phyloP scores from a whole-genome alignment of 345 rosid species.

The Brassica cretica region DNA sequence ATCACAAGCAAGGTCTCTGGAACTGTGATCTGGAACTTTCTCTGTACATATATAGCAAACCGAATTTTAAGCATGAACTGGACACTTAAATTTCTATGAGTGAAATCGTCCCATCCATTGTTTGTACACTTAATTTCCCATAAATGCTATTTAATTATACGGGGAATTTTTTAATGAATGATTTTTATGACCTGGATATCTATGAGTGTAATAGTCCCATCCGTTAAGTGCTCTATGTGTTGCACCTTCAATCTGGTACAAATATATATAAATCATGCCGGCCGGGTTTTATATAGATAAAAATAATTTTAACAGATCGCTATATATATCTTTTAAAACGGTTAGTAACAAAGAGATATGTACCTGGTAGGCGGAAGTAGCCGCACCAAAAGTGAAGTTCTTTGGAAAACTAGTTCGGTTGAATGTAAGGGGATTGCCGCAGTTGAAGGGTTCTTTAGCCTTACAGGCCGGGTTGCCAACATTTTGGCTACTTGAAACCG shows the following conservation, averaged over 20 bases:
- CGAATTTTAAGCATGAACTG: not conserved
- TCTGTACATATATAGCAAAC: slow-evolving; percentile 7
- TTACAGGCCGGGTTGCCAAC: not conserved
- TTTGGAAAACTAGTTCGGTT: not conserved
- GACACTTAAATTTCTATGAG: not conserved
- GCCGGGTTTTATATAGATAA: not conserved
- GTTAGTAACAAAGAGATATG: not conserved
- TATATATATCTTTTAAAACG: not conserved
- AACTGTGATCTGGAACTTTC: slow-evolving; percentile 2
- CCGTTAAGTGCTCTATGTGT: slow-evolving; percentile 10
- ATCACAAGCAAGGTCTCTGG: slow-evolving; percentile 25
- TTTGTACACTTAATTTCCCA: not conserved
- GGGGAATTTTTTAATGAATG: not conserved
- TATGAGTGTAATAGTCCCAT: slow-evolving; percentile 6
- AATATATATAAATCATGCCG: not conserved
- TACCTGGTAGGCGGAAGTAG: slow-evolving; percentile 5
- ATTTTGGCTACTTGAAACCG: not conserved
- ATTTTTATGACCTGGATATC: slow-evolving; percentile 1
- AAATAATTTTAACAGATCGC: not conserved
- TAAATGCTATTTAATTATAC: not conserved
- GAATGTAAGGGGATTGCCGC: not conserved
- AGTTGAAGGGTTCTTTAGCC: slow-evolving; percentile 9
- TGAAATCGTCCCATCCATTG: not conserved
- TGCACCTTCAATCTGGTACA: slow-evolving; percentile 1
- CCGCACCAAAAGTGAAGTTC: slow-evolving; percentile 2